A percentile compares a stretch with the other conserved stretches of the same genome.
Evolutionary conservation across 2,329 filamentous ascomycete species (phyloP).

Genomic region (Paecilomyces variotii): DNA sequence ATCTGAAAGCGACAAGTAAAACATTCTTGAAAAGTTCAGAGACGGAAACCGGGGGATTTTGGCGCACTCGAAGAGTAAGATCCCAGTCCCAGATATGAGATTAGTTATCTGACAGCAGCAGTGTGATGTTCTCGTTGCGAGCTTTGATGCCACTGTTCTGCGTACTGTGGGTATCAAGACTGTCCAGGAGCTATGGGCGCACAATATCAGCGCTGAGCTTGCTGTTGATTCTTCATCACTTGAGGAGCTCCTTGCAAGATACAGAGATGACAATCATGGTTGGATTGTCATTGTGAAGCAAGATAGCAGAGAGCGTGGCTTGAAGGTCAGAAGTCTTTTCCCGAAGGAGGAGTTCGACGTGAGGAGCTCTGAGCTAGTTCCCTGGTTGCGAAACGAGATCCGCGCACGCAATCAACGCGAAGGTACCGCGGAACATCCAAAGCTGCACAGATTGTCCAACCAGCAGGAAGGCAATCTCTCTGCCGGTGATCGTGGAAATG

Average conservation of each 20-base stretch:
- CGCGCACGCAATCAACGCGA: slow-evolving; percentile 66
- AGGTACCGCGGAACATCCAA: slow-evolving; percentile 36
- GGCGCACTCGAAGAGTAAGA: slow-evolving; percentile 56
- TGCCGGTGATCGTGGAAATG: slow-evolving; percentile 49
- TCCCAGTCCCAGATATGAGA: slow-evolving; percentile 5
- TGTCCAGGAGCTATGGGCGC: slow-evolving; percentile 69
- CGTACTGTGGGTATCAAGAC: slow-evolving; percentile 69
- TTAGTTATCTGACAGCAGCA: slow-evolving; percentile 26
- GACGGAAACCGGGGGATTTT: slow-evolving; percentile 53
- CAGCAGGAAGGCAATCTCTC: slow-evolving; percentile 29
- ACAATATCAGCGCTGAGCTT: slow-evolving; percentile 81
- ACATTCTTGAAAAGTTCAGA: slow-evolving; percentile 62
- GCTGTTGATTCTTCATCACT: slow-evolving; percentile 69
- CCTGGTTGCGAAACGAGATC: slow-evolving; percentile 73
- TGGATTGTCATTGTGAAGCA: slow-evolving; percentile 86
- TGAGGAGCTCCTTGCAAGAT: slow-evolving; percentile 61
- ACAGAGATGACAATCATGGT: slow-evolving; percentile 68
- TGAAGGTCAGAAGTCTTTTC: slow-evolving; percentile 72
- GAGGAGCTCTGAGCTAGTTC: slow-evolving; percentile 61
- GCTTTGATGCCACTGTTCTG: slow-evolving; percentile 70
- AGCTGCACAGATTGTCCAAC: slow-evolving; percentile 30
- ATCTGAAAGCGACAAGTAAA: slow-evolving; percentile 41
- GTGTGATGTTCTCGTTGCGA: slow-evolving; percentile 85
- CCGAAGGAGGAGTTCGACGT: slow-evolving; percentile 79
- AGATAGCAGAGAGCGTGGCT: slow-evolving; percentile 45